Evolutionary conservation across 768 basidiomycete genomes (phyloP).

Genomic region (Termitomyces eurrhizus): DNA sequence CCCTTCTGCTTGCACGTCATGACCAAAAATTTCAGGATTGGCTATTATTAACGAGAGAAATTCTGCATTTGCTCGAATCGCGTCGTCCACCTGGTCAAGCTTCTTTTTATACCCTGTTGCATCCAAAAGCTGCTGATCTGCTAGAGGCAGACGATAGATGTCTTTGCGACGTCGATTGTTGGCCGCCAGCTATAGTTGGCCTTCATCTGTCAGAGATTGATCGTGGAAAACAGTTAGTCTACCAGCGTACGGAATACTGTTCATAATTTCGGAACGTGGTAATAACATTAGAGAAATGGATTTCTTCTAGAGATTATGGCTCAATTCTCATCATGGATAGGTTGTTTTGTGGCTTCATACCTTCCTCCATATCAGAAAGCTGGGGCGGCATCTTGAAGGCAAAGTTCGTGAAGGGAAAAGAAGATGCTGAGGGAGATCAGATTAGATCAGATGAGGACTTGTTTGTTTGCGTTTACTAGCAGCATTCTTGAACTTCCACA

Average conservation of each 20-base stretch:
- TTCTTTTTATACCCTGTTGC: conserved; percentile 74
- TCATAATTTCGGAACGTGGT: conserved; percentile 73
- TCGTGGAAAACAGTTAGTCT: not conserved
- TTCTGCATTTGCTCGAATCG: conserved; percentile 75
- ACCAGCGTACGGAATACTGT: conserved; percentile 57
- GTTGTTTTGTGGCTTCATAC: conserved; percentile 14
- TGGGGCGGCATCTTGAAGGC: conserved; percentile 19
- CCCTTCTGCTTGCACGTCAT: conserved; percentile 34
- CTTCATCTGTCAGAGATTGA: conserved; percentile 10
- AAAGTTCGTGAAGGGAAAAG: not conserved
- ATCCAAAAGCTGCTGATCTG: conserved; percentile 67
- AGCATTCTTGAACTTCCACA: not conserved
- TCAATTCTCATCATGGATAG: not conserved
- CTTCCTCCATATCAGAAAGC: conserved; percentile 32
- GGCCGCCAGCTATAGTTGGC: conserved; percentile 36
- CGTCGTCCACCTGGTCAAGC: conserved; percentile 73
- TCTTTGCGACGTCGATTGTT: conserved; percentile 73
- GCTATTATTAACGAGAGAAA: conserved; percentile 74
- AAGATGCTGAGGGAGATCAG: not conserved
- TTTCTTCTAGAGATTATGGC: conserved; percentile 44
- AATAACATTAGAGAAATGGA: conserved; percentile 74
- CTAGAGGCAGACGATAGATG: conserved; percentile 60
- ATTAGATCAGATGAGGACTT: not conserved
- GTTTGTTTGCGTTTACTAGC: not conserved
- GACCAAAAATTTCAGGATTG: conserved; percentile 79